Percentiles rank a stretch among this genome's conserved stretches.
These are phyloP conservation scores for Wickerhamomyces sp. DNA, from an alignment of 1,139 yeast genomes.

Conservation along the genomic window DNA sequence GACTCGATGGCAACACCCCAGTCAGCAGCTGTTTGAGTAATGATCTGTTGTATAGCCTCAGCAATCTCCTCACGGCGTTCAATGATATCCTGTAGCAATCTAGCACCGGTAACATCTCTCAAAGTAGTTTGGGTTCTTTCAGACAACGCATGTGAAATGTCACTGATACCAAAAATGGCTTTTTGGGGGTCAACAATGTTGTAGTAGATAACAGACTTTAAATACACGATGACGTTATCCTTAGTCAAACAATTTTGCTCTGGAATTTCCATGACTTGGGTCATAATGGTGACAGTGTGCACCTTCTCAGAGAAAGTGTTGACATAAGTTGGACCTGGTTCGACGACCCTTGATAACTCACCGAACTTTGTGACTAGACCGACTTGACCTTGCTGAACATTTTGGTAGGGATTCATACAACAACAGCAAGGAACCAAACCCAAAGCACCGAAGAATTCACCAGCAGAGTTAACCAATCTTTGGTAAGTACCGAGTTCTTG, in stretches of 20 bases:
- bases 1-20: constrained; percentile 76
- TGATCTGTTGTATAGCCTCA: constrained; percentile 55
- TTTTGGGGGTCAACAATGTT: constrained; percentile 66
- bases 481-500: constrained; percentile 26
- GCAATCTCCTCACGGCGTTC: constrained; percentile 75
- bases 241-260: constrained; percentile 65
- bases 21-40: constrained; percentile 56
- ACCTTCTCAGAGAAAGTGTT: constrained; percentile 62
- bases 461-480: constrained; percentile 38
- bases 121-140: constrained; percentile 74
- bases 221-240: constrained; percentile 59
- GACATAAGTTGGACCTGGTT: constrained; percentile 64
- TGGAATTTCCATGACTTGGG: constrained; percentile 62
- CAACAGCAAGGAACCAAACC: constrained; percentile 58
- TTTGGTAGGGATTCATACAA: constrained; percentile 53
- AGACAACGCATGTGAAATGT: constrained; percentile 53
- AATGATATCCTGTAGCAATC: constrained; percentile 66
- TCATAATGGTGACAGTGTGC: constrained; percentile 48
- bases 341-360: constrained; percentile 59
- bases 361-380: constrained; percentile 70
- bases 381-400: constrained; percentile 64
- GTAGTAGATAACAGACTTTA: constrained; percentile 66
- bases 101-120: constrained; percentile 67
- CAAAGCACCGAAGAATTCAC: constrained; percentile 44
- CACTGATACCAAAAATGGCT: constrained; percentile 54